Conservation (phyloP, 768 basidiomycete genomes). For the Panaeolus papilionaceus region DNA sequence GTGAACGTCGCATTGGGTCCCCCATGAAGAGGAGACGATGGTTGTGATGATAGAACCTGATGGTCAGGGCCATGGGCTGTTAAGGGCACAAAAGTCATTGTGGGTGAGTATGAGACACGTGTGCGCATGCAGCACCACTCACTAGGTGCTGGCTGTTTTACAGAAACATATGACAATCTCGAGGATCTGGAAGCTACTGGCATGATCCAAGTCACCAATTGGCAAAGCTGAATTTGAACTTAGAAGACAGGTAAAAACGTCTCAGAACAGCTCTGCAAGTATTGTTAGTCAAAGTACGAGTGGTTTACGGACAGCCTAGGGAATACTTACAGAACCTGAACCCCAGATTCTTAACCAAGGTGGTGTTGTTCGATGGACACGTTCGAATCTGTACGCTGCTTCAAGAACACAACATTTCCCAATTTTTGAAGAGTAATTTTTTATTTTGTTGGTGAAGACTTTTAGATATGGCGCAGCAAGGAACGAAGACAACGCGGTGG, state of each 20-base stretch:
- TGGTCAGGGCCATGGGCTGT: neutral
- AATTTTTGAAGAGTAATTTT: neutral
- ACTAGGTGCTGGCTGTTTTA: neutral
- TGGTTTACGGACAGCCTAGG: neutral
- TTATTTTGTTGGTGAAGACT: neutral
- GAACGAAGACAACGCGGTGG: neutral
- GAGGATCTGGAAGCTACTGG: neutral
- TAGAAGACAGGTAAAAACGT: neutral
- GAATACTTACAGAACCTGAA: neutral
- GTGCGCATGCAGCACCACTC: neutral
- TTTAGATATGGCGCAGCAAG: neutral
- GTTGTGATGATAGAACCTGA: neutral
- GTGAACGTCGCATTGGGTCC: slow-evolving; percentile 1
- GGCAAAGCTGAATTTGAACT: neutral
- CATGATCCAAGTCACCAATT: neutral
- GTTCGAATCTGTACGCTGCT: neutral
- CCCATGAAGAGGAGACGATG: neutral
- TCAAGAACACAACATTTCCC: slow-evolving; percentile 4
- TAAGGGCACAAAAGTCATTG: too few species aligned
- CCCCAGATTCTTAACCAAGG: neutral
- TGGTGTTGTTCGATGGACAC: neutral
- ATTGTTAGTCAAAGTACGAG: neutral
- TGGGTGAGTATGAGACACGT: neutral
- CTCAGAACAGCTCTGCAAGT: neutral
- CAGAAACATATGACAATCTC: neutral